phyloP scores from a whole-genome alignment of 2,329 filamentous ascomycete species.

The Penicillium brevicompactum region DNA sequence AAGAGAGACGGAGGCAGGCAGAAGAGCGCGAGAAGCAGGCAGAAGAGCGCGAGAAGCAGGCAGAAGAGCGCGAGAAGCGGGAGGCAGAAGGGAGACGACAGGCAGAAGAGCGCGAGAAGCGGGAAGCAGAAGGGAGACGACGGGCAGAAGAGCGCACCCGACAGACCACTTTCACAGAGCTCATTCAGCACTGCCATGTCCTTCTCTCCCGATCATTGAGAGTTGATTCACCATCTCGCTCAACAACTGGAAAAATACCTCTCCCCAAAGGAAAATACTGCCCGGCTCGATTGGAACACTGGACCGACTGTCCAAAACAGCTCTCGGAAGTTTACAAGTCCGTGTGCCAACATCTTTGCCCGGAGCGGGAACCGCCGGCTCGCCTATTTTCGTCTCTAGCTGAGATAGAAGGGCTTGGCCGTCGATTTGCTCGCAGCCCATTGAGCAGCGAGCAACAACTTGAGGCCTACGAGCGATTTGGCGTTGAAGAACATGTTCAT shows the following conservation, averaged over 20 bases:
- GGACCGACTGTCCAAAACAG: slow-evolving; percentile 21
- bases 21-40: background rate
- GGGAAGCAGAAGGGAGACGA: background rate
- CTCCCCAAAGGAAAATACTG: slow-evolving; percentile 28
- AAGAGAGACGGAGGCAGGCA: background rate
- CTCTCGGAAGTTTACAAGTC: slow-evolving; percentile 18
- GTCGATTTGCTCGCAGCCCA: too few relatives aligned
- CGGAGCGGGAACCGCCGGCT: too few relatives aligned
- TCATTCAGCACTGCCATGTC: slow-evolving; percentile 22
- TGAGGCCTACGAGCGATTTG: too few relatives aligned
- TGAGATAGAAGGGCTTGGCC: too few relatives aligned
- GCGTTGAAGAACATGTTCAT: too few relatives aligned
- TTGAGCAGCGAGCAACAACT: too few relatives aligned
- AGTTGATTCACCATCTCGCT: slow-evolving; percentile 23
- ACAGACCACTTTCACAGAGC: slow-evolving; percentile 11
- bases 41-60: background rate
- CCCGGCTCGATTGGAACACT: slow-evolving; percentile 21
- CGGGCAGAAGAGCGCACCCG: slow-evolving; percentile 3
- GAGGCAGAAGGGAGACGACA: too few relatives aligned
- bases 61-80: too few relatives aligned
- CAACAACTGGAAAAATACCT: slow-evolving; percentile 27
- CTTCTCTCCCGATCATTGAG: slow-evolving; percentile 23
- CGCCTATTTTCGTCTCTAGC: too few relatives aligned
- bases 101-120: background rate
- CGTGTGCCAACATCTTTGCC: slow-evolving; percentile 19